Conservation (phyloP, 768 basidiomycete genomes). For the Tulasnella sp. region DNA sequence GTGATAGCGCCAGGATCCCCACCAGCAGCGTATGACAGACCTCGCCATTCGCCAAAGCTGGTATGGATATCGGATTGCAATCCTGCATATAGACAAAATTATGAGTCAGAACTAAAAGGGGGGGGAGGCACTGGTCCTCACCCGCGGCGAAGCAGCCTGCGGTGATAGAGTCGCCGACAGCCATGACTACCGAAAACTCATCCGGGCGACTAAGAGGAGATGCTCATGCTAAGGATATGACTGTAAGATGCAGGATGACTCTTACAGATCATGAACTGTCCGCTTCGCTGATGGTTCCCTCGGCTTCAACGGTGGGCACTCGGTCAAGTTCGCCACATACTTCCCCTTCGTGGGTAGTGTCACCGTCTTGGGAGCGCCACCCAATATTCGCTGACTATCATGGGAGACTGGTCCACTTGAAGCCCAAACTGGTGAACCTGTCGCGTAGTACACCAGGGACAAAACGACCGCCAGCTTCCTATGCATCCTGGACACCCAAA, state of each 20-base stretch:
- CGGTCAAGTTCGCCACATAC: slow-evolving; percentile 30
- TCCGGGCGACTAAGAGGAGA: slow-evolving; percentile 40
- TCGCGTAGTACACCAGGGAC: neutral
- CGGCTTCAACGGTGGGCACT: slow-evolving; percentile 22
- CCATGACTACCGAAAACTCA: slow-evolving; percentile 44
- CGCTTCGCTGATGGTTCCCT: neutral
- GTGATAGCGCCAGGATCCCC: slow-evolving; percentile 39
- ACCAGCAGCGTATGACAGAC: slow-evolving; percentile 39
- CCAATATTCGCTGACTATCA: neutral
- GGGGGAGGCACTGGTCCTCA: neutral
- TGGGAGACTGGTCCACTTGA: neutral
- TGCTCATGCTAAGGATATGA: neutral
- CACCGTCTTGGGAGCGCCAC: neutral
- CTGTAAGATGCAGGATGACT: neutral
- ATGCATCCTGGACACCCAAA: neutral
- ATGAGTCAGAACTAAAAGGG: neutral
- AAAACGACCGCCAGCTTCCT: slow-evolving; percentile 17
- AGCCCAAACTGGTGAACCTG: neutral
- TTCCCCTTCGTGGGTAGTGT: slow-evolving; percentile 4
- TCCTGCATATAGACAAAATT: neutral
- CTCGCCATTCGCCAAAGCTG: slow-evolving; percentile 39
- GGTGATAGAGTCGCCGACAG: slow-evolving; percentile 46
- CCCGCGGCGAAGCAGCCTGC: slow-evolving; percentile 42
- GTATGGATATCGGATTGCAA: slow-evolving; percentile 32
- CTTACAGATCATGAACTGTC: slow-evolving; percentile 34